These are phyloP conservation scores for Grigorovia yakushimaensis DNA, from an alignment of 805 yeast species.

Conservation along the genomic window DNA sequence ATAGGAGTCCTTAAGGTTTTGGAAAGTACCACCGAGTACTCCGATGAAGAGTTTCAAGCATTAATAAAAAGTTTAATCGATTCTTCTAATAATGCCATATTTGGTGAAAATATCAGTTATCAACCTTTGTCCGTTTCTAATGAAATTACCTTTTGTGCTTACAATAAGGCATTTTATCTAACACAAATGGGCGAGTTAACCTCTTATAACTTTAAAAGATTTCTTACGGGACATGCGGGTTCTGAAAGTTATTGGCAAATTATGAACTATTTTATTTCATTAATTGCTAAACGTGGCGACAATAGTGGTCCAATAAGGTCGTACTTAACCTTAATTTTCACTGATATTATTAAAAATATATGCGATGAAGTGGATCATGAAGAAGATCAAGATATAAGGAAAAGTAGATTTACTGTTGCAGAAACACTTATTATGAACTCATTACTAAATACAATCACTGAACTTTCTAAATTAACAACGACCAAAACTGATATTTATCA, in stretches of 20 bases:
- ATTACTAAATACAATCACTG: slow-evolving; percentile 35
- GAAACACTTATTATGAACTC: slow-evolving; percentile 43
- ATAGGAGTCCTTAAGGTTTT: slow-evolving; percentile 48
- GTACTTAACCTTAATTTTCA: slow-evolving; percentile 42
- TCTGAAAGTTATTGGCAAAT: slow-evolving; percentile 40
- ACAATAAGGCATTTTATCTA: slow-evolving; percentile 47
- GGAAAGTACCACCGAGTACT: slow-evolving; percentile 52
- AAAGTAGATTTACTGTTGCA: slow-evolving; percentile 17
- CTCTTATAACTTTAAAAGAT: slow-evolving; percentile 41
- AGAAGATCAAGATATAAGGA: slow-evolving; percentile 12
- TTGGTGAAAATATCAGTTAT: slow-evolving; percentile 9
- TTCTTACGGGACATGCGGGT: slow-evolving; percentile 28
- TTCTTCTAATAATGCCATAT: slow-evolving; percentile 14
- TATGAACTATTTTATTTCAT: slow-evolving; percentile 36
- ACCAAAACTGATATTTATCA: slow-evolving; percentile 28
- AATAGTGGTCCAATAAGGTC: slow-evolving; percentile 37
- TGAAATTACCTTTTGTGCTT: slow-evolving; percentile 33
- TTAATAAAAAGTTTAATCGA: slow-evolving; percentile 36
- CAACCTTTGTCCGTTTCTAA: slow-evolving; percentile 19
- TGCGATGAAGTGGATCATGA: slow-evolving; percentile 21
- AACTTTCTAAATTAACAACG: slow-evolving; percentile 29
- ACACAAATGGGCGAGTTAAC: slow-evolving; percentile 44
- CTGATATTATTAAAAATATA: slow-evolving; percentile 34
- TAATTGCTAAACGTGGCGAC: slow-evolving; percentile 36
- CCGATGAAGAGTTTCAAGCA: slow-evolving; percentile 38